Percentiles rank a stretch among this genome's conserved stretches.
phyloP scores from a whole-genome alignment of 164 flowering plant species.

The Hamamelis virginiana region DNA sequence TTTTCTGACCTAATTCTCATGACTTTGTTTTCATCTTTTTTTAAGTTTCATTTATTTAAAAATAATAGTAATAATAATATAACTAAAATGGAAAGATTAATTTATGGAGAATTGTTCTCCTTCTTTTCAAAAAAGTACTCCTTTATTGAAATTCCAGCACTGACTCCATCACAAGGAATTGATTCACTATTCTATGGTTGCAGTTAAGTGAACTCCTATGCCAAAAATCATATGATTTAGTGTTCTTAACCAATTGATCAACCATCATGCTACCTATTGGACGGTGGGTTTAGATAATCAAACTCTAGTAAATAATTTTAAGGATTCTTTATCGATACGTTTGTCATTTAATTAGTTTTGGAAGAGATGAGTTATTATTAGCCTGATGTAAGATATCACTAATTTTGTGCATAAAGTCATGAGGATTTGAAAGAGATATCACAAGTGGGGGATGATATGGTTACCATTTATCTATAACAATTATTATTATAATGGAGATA shows the following conservation, averaged over 20 bases:
- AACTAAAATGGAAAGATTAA: no score
- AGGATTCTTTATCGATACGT: not conserved
- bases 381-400: not conserved
- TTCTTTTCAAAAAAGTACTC: not conserved
- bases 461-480: no score
- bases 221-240: no score
- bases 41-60: not conserved
- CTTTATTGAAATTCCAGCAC: not conserved
- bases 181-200: not conserved
- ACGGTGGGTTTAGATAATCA: no score
- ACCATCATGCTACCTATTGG: no score
- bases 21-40: not conserved
- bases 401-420: not conserved
- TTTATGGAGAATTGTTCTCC: not conserved
- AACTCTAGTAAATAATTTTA: not conserved
- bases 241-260: no score
- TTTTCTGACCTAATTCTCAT: not conserved
- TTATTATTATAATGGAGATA: not conserved
- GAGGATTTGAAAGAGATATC: constrained; percentile 2
- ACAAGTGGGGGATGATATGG: not conserved
- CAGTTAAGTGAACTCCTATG: no score
- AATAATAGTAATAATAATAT: no score
- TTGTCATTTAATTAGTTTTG: not conserved
- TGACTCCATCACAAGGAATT: not conserved
- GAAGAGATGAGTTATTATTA: not conserved